Conservation (phyloP, 2,329 filamentous ascomycete genomes). For the Cercospora brassicicola region DNA sequence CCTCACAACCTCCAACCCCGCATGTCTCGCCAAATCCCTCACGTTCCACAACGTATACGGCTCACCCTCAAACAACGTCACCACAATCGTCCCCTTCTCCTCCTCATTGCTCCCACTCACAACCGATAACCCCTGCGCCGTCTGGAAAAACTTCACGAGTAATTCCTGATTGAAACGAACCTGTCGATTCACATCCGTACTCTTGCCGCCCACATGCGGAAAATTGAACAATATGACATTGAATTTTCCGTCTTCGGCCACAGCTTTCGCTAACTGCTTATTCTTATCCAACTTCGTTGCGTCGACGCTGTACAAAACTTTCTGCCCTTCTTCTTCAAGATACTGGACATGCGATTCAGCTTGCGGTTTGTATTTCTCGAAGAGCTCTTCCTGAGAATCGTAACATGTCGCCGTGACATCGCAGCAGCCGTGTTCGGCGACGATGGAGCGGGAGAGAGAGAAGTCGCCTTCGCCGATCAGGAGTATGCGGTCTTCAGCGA, state of each 20-base stretch:
- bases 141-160: slow-evolving; percentile 66
- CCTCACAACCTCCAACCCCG: slow-evolving; percentile 66
- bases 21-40: slow-evolving; percentile 77
- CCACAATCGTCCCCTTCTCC: slow-evolving; percentile 60
- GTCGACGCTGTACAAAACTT: slow-evolving; percentile 64
- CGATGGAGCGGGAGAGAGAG: slow-evolving; percentile 70
- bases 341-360: slow-evolving; percentile 59
- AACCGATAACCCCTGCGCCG: slow-evolving; percentile 55
- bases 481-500: slow-evolving; percentile 65
- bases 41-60: slow-evolving; percentile 97
- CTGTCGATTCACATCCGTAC: slow-evolving; percentile 90
- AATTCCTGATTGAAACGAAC: slow-evolving; percentile 86
- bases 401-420: slow-evolving; percentile 69
- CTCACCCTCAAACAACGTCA: slow-evolving; percentile 89
- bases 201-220: slow-evolving; percentile 89
- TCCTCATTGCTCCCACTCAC: slow-evolving; percentile 37
- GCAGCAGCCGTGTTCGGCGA: slow-evolving; percentile 64
- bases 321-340: slow-evolving; percentile 50
- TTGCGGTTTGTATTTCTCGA: slow-evolving; percentile 68
- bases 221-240: slow-evolving; percentile 93
- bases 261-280: slow-evolving; percentile 47
- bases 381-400: slow-evolving; percentile 61
- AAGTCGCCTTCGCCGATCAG: slow-evolving; percentile 78
- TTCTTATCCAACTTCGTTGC: slow-evolving; percentile 60
- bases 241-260: slow-evolving; percentile 49